Percentiles rank a stretch among this genome's conserved stretches.
Evolutionary conservation across 1,284 basidiomycete genomes (phyloP).

Genomic region (Sparassis latifolia): DNA sequence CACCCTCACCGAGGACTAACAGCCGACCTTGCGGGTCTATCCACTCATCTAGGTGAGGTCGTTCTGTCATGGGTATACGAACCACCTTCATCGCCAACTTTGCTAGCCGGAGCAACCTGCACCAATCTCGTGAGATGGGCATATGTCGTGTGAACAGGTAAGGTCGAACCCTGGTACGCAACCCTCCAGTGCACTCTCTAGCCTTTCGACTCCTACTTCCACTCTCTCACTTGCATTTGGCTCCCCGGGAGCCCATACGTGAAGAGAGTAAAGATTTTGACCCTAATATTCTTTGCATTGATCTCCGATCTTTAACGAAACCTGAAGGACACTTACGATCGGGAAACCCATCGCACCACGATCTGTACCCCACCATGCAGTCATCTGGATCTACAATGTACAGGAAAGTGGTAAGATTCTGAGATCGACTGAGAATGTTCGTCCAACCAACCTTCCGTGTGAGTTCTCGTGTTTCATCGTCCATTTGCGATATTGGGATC

Average conservation of each 20-base stretch:
- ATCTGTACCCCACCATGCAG: neutral
- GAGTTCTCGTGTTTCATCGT: too few relatives aligned
- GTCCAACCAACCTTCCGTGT: too few relatives aligned
- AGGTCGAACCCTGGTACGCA: slow-evolving; percentile 9
- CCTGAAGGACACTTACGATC: slow-evolving; percentile 7
- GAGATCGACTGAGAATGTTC: too few relatives aligned
- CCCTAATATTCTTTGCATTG: neutral
- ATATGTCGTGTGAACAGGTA: neutral
- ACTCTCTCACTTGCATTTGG: too few relatives aligned
- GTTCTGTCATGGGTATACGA: slow-evolving; percentile 9
- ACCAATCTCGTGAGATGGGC: slow-evolving; percentile 9
- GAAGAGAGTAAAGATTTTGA: neutral
- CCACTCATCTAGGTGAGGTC: slow-evolving; percentile 21
- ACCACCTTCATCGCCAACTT: neutral
- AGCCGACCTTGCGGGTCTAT: slow-evolving; percentile 18
- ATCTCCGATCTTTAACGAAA: neutral
- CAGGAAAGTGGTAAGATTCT: too few relatives aligned
- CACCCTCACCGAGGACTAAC: slow-evolving; percentile 31
- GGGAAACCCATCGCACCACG: slow-evolving; percentile 14
- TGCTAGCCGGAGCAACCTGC: slow-evolving; percentile 1
- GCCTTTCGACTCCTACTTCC: neutral
- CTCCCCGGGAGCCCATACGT: neutral
- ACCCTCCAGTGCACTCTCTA: slow-evolving; percentile 1
- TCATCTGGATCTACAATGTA: too few relatives aligned
- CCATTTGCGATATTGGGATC: too few relatives aligned